Base-by-base conservation (phyloP, 306 rosid genomes). In the Dryas drummondii region DNA sequence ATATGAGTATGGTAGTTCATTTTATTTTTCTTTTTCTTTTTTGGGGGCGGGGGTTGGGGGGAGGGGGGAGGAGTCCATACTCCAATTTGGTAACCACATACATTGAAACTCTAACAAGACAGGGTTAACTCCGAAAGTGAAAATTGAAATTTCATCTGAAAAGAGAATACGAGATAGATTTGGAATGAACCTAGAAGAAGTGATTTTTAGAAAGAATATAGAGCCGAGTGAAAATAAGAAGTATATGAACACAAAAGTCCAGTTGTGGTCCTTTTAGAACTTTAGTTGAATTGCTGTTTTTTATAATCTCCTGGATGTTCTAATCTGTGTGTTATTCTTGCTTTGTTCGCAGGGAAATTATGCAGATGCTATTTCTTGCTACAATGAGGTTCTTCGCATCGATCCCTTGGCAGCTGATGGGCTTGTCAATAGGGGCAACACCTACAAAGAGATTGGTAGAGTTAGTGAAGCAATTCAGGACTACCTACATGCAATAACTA, bases 341-440 rank as follows among this genome's bases (percentile, higher is more conserved):
- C 47, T 19, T 60, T 66, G 46, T 61, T 78, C 40, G 71, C 82
- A 96, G 99, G 99, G 99, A 55, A 96, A 91, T 78, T 96, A 92
- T 72, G 91, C 88, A 58, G 99, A 96, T 89, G 99, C 99, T 58
- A 90, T 96, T 78, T 90, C 98, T 40, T 96, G 99, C 87, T 96
- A 96, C 86, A 96, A 90, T 70, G 99, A 96, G 82, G 98, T 96
- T 53, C 98, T 96, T 66, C 96, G 98, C 58, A 92, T 96, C 77
- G 99, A 96, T 82, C 98, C 99, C 66, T 75, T 96, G 90, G 99
- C 99, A 64, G 99, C 96, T 71, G 99, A 96, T 79, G 97, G 99
- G 68, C 97, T 96, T 79, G 99, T 96, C 74, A 96, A 96, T 69
- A 91, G 99, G 86, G 99, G 99, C 13, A 96, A 96, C 83, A 96